A percentile compares a stretch with the other conserved stretches of the same genome.
These are phyloP conservation scores for Huntiella moniliformis DNA, from an alignment of 2,329 filamentous ascomycete species.

Conservation along the genomic window DNA sequence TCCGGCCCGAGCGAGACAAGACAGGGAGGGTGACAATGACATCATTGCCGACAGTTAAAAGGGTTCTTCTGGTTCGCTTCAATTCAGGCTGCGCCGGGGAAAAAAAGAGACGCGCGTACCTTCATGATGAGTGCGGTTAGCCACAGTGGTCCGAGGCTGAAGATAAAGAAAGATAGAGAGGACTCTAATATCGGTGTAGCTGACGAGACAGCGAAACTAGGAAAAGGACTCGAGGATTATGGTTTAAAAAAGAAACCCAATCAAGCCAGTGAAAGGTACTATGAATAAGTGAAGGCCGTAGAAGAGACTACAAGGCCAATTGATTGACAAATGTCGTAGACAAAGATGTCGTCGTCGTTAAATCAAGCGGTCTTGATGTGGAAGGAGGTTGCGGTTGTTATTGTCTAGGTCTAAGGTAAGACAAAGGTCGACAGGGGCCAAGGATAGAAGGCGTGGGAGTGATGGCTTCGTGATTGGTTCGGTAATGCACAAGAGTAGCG, in stretches of 20 bases:
- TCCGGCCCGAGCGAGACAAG: neutral
- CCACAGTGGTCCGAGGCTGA: slow-evolving; percentile 12
- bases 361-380: too few species aligned
- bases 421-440: too few species aligned
- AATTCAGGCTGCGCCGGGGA: slow-evolving; percentile 11
- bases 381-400: too few species aligned
- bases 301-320: too few species aligned
- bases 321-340: too few species aligned
- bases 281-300: neutral
- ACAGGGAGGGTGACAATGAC: neutral
- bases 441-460: too few species aligned
- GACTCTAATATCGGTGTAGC: too few species aligned
- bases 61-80: slow-evolving; percentile 12
- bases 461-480: too few species aligned
- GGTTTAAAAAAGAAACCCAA: neutral
- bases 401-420: too few species aligned
- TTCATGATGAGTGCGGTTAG: slow-evolving; percentile 12
- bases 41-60: neutral
- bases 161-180: neutral
- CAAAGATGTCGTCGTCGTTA: too few species aligned
- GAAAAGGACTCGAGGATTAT: neutral
- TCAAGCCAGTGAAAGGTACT: neutral
- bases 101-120: slow-evolving; percentile 11
- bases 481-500: too few species aligned
- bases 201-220: neutral